Evolutionary conservation across 768 basidiomycete species (phyloP).

Genomic region (Cantharellus cinnabarinus): DNA sequence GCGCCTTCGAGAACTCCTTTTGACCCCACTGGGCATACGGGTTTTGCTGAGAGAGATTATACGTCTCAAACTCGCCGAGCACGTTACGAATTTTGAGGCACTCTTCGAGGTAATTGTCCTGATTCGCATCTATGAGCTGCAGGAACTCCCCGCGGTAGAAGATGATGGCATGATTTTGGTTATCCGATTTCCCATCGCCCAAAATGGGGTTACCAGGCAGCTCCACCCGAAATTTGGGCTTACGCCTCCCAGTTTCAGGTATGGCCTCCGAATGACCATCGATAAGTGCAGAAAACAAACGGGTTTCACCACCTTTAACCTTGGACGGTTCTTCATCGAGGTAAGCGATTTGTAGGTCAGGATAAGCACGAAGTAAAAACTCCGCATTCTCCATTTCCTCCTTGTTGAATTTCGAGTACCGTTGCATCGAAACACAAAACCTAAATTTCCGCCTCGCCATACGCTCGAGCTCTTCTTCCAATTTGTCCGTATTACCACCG

Average conservation of each 20-base stretch:
- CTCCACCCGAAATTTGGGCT: slow-evolving; percentile 96
- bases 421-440: slow-evolving; percentile 97
- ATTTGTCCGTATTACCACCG: slow-evolving; percentile 90
- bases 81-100: slow-evolving; percentile 98
- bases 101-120: slow-evolving; percentile 99
- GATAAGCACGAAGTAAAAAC: slow-evolving; percentile 91
- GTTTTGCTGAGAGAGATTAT: slow-evolving; percentile 60
- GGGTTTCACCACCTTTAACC: slow-evolving; percentile 87
- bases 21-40: slow-evolving; percentile 84
- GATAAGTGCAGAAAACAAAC: slow-evolving; percentile 89
- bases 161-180: slow-evolving; percentile 98
- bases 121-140: slow-evolving; percentile 98
- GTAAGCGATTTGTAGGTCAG: slow-evolving; percentile 96
- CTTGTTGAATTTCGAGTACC: slow-evolving; percentile 98
- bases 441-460: slow-evolving; percentile 99
- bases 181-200: slow-evolving; percentile 97
- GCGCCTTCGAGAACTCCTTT: slow-evolving; percentile 70
- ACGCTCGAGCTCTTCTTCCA: slow-evolving; percentile 88
- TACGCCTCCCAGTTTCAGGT: slow-evolving; percentile 67
- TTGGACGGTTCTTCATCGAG: slow-evolving; percentile 86
- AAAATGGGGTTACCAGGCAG: slow-evolving; percentile 97
- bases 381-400: slow-evolving; percentile 99
- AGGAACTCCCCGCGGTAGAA: slow-evolving; percentile 99
- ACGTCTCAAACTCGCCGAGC: slow-evolving; percentile 93
- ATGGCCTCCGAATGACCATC: slow-evolving; percentile 96